Conservation (phyloP, 2,329 filamentous ascomycete genomes). For the Aspergillus niger region DNA sequence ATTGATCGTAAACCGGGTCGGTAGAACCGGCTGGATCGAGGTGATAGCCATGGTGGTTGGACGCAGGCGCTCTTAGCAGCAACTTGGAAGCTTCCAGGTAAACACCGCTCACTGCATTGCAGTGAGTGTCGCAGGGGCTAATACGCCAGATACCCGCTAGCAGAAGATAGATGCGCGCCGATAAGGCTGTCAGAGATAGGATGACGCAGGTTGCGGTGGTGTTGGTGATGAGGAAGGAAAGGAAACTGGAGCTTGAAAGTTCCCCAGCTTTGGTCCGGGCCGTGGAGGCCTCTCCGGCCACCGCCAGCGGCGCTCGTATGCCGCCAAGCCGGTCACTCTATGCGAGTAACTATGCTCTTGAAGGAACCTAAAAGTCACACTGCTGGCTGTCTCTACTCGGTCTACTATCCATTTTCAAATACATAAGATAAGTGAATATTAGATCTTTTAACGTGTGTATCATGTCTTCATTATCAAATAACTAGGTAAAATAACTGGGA, state of each 20-base stretch:
- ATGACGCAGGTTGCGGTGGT: not conserved
- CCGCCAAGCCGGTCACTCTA: slow-evolving; percentile 19
- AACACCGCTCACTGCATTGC: slow-evolving; percentile 25
- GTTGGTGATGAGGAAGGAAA: slow-evolving; percentile 7
- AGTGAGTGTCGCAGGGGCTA: slow-evolving; percentile 10
- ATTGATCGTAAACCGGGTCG: slow-evolving; percentile 43
- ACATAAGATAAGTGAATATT: not conserved
- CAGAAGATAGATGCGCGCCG: not conserved
- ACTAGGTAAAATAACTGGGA: not conserved
- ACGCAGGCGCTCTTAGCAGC: slow-evolving; percentile 24
- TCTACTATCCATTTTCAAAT: not conserved
- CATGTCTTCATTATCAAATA: not conserved
- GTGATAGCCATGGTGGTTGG: slow-evolving; percentile 47
- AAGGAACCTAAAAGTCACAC: not conserved
- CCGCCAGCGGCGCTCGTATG: slow-evolving; percentile 19
- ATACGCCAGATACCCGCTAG: not conserved
- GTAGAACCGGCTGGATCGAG: slow-evolving; percentile 39
- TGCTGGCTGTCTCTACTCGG: not conserved
- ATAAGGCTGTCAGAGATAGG: not conserved
- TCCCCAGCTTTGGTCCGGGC: slow-evolving; percentile 19
- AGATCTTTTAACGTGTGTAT: not conserved
- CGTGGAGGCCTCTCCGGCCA: slow-evolving; percentile 19
- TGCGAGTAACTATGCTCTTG: slow-evolving; percentile 6
- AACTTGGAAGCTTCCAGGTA: slow-evolving; percentile 21
- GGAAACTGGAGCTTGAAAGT: slow-evolving; percentile 11